Percentiles rank a stretch among this genome's conserved stretches.
Conservation (phyloP, 257 asterid species). For the Jaltomata sinuosa region DNA sequence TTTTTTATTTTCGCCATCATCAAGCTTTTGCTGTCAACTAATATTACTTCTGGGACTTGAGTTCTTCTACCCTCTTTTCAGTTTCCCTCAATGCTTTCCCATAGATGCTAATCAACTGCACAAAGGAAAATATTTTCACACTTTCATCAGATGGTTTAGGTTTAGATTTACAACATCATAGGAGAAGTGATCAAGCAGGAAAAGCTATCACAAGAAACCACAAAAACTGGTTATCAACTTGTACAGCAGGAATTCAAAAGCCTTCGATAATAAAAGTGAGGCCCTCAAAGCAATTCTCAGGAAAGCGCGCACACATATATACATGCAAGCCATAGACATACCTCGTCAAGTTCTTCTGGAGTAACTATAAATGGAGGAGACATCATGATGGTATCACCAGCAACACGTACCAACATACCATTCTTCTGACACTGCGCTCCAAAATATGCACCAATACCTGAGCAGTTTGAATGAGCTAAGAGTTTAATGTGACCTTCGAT, state of each 20-base stretch:
- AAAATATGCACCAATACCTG: slow-evolving; percentile 79
- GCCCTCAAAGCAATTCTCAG: too few relatives aligned
- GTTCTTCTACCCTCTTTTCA: slow-evolving; percentile 69
- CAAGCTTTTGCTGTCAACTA: neutral
- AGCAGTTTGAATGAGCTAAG: neutral
- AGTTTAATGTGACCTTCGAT: neutral
- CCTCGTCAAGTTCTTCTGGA: slow-evolving; percentile 63
- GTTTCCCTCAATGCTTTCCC: slow-evolving; percentile 82
- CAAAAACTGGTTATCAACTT: neutral
- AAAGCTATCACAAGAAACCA: neutral
- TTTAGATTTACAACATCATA: neutral
- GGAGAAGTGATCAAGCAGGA: neutral
- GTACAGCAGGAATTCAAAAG: neutral
- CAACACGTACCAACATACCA: slow-evolving; percentile 85
- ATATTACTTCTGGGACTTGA: slow-evolving; percentile 50
- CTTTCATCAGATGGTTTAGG: too few relatives aligned
- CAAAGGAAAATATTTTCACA: neutral
- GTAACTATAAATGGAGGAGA: slow-evolving; percentile 84
- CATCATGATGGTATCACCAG: slow-evolving; percentile 84
- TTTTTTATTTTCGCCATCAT: neutral
- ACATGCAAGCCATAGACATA: neutral
- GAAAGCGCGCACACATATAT: too few relatives aligned
- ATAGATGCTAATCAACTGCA: slow-evolving; percentile 59
- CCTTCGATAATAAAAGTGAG: too few relatives aligned
- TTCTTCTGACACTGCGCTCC: slow-evolving; percentile 75